Evolutionary conservation across 140 eudicot genomes (phyloP).

Genomic region (Bidens hawaiensis): DNA sequence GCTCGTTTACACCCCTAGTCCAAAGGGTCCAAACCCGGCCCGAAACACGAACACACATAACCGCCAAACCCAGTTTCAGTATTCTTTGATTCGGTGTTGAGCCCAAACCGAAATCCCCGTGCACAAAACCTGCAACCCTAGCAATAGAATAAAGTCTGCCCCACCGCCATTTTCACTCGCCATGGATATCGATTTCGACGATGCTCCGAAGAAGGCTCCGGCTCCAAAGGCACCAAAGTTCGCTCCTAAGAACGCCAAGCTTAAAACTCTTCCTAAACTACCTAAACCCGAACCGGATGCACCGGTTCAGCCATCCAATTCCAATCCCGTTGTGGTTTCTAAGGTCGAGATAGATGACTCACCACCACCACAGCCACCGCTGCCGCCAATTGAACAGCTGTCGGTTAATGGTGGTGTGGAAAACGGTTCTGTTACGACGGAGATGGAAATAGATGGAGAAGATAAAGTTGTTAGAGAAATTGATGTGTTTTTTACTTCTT

Average conservation of each 20-base stretch:
- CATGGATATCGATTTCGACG: slow-evolving; percentile 57
- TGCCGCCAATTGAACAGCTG: slow-evolving; percentile 6
- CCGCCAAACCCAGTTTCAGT: too few species aligned
- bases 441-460: slow-evolving; percentile 24
- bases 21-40: too few species aligned
- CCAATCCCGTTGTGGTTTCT: slow-evolving; percentile 7
- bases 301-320: slow-evolving; percentile 4
- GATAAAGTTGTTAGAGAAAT: slow-evolving; percentile 80
- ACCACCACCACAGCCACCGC: slow-evolving; percentile 3
- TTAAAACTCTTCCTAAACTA: slow-evolving; percentile 41
- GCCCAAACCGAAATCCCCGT: too few species aligned
- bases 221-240: slow-evolving; percentile 31
- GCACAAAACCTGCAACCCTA: too few species aligned
- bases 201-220: slow-evolving; percentile 36
- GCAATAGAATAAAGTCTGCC: too few species aligned
- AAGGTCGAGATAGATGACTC: slow-evolving; percentile 39
- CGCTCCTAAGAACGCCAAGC: slow-evolving; percentile 65
- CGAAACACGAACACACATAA: too few species aligned
- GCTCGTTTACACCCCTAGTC: too few species aligned
- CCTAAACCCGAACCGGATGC: slow-evolving; percentile 40
- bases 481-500: slow-evolving; percentile 54
- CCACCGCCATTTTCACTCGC: neutral
- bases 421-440: slow-evolving; percentile 30
- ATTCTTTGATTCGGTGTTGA: too few species aligned
- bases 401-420: slow-evolving; percentile 8